phyloP scores from a whole-genome alignment of 225 moss, liverwort and hornwort genomes.

The Pseudoscleropodium purum region DNA sequence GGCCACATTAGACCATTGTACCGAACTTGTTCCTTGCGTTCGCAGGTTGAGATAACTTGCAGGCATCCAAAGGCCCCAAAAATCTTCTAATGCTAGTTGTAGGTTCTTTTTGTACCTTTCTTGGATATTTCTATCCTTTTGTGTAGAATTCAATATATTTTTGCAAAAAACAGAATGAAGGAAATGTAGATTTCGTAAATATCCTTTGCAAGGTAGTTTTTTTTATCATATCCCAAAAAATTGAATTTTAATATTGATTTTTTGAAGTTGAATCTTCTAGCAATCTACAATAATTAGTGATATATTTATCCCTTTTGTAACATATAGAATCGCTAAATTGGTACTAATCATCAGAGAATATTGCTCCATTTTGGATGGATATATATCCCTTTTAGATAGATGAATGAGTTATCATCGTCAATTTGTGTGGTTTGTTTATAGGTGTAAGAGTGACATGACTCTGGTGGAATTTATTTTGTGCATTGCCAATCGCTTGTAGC shows the following conservation, averaged over 20 bases:
- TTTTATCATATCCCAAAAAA: background rate
- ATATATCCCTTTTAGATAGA: background rate
- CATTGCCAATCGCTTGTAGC: background rate
- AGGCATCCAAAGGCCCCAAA: too few species aligned
- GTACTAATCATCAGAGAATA: background rate
- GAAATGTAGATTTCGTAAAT: background rate
- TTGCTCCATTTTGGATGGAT: background rate
- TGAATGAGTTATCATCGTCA: background rate
- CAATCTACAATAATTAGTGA: background rate
- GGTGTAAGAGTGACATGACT: background rate
- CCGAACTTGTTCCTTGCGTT: too few species aligned
- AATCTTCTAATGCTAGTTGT: too few species aligned
- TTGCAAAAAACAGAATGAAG: background rate
- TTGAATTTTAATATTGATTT: background rate
- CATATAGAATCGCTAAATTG: background rate
- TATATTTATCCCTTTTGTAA: background rate
- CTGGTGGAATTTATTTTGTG: background rate
- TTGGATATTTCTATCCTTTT: background rate
- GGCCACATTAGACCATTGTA: too few species aligned
- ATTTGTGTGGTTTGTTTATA: accelerated
- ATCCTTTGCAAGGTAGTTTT: accelerated
- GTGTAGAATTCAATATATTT: background rate
- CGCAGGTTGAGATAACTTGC: too few species aligned
- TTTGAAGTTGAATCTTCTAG: background rate
- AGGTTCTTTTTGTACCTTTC: accelerated